These are phyloP conservation scores for Ceratocystis eucalypticola DNA, from an alignment of 2,329 filamentous ascomycete genomes.

Conservation along the genomic window DNA sequence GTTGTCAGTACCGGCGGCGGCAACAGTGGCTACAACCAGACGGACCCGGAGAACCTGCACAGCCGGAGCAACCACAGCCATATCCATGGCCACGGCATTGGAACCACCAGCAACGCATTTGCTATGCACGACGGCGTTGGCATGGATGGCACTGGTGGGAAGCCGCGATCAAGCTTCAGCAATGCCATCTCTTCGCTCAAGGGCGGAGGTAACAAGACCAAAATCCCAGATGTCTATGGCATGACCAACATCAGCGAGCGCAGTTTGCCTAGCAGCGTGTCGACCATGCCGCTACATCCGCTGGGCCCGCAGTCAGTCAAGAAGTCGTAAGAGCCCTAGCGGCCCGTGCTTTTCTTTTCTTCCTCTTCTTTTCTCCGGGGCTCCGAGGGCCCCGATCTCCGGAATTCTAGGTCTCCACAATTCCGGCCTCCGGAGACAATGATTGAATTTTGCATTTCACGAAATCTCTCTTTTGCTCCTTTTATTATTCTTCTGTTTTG, in stretches of 20 bases:
- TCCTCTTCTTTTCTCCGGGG: background rate
- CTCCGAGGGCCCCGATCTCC: background rate
- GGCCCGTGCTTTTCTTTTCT: background rate
- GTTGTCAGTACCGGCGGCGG: conserved; percentile 17
- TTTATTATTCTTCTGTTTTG: too few species aligned
- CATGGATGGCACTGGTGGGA: background rate
- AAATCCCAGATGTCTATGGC: conserved; percentile 17
- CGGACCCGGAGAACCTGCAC: conserved; percentile 11
- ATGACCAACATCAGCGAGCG: conserved; percentile 19
- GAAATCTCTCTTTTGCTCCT: too few species aligned
- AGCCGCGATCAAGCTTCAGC: conserved; percentile 16
- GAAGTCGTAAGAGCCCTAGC: conserved; percentile 4
- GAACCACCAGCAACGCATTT: conserved; percentile 14
- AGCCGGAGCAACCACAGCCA: background rate
- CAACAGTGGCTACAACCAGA: conserved; percentile 16
- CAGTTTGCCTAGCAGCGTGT: conserved; percentile 14
- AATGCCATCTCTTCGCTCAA: conserved; percentile 9
- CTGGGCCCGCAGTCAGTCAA: conserved; percentile 10
- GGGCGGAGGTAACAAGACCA: conserved; percentile 10
- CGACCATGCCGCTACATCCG: conserved; percentile 17
- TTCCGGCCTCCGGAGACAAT: too few species aligned
- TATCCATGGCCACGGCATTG: background rate
- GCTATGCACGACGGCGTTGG: background rate
- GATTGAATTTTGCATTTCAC: too few species aligned
- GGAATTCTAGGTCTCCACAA: background rate